Evolutionary conservation across 768 basidiomycete species (phyloP), one percentile per base, ranked within the genome.

Genomic region (Steccherinum ochraceum): DNA sequence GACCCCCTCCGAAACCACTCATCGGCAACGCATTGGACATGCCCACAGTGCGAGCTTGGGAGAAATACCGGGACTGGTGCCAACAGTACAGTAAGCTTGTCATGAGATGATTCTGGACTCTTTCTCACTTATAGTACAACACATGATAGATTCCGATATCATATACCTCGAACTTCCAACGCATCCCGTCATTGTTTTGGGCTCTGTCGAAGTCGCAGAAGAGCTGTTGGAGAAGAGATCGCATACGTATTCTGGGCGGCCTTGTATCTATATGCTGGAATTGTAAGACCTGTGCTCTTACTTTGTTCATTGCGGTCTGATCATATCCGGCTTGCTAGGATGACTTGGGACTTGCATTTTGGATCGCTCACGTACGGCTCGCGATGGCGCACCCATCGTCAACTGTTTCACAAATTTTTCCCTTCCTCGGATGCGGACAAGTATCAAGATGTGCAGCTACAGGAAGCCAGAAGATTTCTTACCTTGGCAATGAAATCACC

Each of bases 371-470:
- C n/a, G n/a, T n/a, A n/a, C n/a, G n/a, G n/a, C n/a, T n/a, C n/a
- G n/a, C n/a, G n/a, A n/a, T n/a, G n/a, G n/a, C n/a, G n/a, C n/a
- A n/a, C n/a, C n/a, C n/a, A n/a, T n/a, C 44, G 57, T 61, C 12
- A 61, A 52, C 47, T 46, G 56, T 13, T 46, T 49, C 45, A 23
- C 45, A 12, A 53, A 56, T 20, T 61, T 58, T 27, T 61, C 60
- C 13, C 35, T 39, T 39, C 35, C 11, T 11, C 11, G n/a, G 11
- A n/a, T n/a, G 11, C 35, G 35, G 35, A 39, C 11, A 39, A 11
- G n/a, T n/a, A 11, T 39, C 35, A 39, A 39, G 11, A 11, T n/a
- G n/a, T 39, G n/a, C 35, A 11, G 11, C 35, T 11, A n/a, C n/a
- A n/a, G 11, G 35, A 39, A 39, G 11, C 11, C 35, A 11, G n/a